Conservation (phyloP, 192 early-diverging fungal species). For the Backusella tarrabulga region DNA sequence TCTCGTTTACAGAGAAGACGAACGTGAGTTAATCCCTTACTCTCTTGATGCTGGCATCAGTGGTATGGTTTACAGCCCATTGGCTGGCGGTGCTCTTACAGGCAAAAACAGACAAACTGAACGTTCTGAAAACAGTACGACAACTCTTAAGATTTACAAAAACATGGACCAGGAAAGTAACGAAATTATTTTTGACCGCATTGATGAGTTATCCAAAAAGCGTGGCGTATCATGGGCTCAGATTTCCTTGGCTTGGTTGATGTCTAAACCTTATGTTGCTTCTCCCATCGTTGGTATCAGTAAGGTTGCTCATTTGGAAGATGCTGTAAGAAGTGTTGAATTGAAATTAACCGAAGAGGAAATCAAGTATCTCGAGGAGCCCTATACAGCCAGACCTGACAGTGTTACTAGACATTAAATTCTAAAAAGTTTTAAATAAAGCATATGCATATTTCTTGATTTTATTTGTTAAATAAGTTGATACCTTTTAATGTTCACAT, state of each 20-base stretch:
- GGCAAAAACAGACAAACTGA: slow-evolving; percentile 22
- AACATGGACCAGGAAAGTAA: background rate
- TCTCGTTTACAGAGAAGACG: slow-evolving; percentile 42
- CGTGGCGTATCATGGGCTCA: slow-evolving; percentile 13
- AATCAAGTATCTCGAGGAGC: slow-evolving; percentile 20
- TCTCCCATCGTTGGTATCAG: slow-evolving; percentile 25
- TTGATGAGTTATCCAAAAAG: slow-evolving; percentile 24
- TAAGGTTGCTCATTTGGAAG: slow-evolving; percentile 23
- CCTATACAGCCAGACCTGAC: slow-evolving; percentile 1
- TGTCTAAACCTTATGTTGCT: slow-evolving; percentile 15
- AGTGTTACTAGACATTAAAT: background rate
- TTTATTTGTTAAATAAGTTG: too few species aligned
- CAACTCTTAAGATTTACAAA: background rate
- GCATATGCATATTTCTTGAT: too few species aligned
- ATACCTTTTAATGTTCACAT: too few species aligned
- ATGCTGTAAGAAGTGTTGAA: slow-evolving; percentile 18
- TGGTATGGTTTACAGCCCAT: slow-evolving; percentile 24
- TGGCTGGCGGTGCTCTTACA: slow-evolving; percentile 30
- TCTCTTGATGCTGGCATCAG: slow-evolving; percentile 32
- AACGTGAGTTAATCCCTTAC: slow-evolving; percentile 40
- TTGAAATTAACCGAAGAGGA: slow-evolving; percentile 29
- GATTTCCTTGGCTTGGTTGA: slow-evolving; percentile 30
- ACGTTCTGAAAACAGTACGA: background rate
- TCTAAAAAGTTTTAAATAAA: too few species aligned
- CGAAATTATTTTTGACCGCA: slow-evolving; percentile 24